Percentiles rank a stretch among this genome's conserved stretches.
Evolutionary conservation across 192 early-diverging fungal genomes (phyloP).

Genomic region (Coemansia erecta): DNA sequence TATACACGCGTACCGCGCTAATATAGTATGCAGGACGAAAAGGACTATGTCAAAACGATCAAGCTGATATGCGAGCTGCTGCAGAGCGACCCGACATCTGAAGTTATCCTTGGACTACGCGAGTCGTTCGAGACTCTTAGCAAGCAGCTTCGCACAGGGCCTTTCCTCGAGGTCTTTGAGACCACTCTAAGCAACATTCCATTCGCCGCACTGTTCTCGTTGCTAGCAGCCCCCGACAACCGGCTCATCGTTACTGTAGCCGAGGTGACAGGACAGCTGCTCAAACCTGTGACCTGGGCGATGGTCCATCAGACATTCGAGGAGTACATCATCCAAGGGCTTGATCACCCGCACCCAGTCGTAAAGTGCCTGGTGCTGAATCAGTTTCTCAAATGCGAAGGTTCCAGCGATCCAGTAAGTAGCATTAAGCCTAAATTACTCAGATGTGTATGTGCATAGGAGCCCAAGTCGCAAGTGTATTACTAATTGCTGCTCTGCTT

Average conservation of each 20-base stretch:
- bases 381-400: conserved; percentile 47
- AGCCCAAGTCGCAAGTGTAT: neutral
- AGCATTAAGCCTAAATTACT: neutral
- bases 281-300: conserved; percentile 44
- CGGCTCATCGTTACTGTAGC: conserved; percentile 40
- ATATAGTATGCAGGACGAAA: conserved; percentile 21
- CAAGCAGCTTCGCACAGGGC: conserved; percentile 42
- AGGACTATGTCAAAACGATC: conserved; percentile 35
- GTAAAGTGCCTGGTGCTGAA: conserved; percentile 44
- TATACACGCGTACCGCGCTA: too few species aligned
- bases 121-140: conserved; percentile 37
- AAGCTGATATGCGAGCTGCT: conserved; percentile 48
- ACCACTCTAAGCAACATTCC: conserved; percentile 45
- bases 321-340: conserved; percentile 50
- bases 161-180: conserved; percentile 51
- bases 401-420: conserved; percentile 36
- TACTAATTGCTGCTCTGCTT: conserved; percentile 1
- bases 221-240: conserved; percentile 46
- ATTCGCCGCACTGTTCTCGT: conserved; percentile 44
- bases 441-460: too few species aligned
- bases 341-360: conserved; percentile 44
- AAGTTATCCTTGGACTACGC: conserved; percentile 36
- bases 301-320: conserved; percentile 52
- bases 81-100: conserved; percentile 48
- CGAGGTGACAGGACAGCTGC: conserved; percentile 35